A percentile compares a stretch with the other conserved stretches of the same genome.
Evolutionary conservation across 2,329 filamentous ascomycete species (phyloP).

Genomic region (Fusarium domesticum): DNA sequence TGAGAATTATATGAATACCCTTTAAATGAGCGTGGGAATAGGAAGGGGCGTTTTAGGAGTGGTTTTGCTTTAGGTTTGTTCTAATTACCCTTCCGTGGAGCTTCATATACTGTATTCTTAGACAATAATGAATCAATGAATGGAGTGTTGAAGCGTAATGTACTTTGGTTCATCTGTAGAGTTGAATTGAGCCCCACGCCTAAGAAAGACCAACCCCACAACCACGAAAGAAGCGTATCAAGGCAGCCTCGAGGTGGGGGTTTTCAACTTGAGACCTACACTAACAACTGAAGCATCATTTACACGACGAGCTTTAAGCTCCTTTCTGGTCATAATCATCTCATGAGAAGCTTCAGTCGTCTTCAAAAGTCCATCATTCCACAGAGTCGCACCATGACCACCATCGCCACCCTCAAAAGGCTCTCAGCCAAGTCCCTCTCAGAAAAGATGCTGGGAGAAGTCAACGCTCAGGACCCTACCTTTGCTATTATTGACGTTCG

Average conservation of each 20-base stretch:
- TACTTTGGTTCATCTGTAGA: neutral
- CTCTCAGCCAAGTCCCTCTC: slow-evolving; percentile 70
- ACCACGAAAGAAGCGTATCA: too few species aligned
- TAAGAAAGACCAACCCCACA: neutral
- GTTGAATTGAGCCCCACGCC: neutral
- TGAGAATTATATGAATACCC: slow-evolving; percentile 25
- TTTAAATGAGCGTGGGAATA: slow-evolving; percentile 12
- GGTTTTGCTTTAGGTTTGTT: neutral
- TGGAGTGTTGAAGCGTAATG: neutral
- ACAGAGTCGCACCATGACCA: slow-evolving; percentile 42
- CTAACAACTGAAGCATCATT: neutral
- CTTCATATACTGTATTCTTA: neutral
- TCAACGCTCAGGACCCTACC: slow-evolving; percentile 38
- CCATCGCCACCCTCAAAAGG: slow-evolving; percentile 61
- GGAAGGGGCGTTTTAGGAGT: slow-evolving; percentile 17
- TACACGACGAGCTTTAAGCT: too few species aligned
- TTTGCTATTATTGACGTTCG: slow-evolving; percentile 86
- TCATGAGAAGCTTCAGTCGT: neutral
- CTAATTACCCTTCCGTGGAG: neutral
- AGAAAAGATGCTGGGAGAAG: slow-evolving; percentile 55
- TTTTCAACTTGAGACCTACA: neutral
- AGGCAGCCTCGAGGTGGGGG: neutral
- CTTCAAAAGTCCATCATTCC: slow-evolving; percentile 3
- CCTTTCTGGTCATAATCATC: neutral
- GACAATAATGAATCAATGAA: neutral